These are phyloP conservation scores for Sindora glabra DNA, from an alignment of 306 rosid species.

Conservation along the genomic window DNA sequence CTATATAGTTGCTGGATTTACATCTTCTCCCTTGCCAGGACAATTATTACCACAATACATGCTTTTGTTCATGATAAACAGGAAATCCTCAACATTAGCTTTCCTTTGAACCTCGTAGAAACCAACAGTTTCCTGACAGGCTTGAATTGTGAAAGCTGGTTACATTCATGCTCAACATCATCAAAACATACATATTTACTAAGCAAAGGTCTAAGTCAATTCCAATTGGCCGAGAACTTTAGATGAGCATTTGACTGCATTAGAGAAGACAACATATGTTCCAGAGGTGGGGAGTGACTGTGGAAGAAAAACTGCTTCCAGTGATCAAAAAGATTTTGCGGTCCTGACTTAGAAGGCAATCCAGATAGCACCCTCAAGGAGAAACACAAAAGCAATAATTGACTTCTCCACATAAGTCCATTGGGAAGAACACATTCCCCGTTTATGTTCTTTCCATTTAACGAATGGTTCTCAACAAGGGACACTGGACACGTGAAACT, in stretches of 20 bases:
- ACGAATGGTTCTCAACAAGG: conserved; percentile 50
- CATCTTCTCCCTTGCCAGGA: background rate
- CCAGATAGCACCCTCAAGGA: conserved; percentile 35
- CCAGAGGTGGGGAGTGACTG: conserved; percentile 16
- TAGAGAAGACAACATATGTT: conserved; percentile 28
- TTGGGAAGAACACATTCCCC: conserved; percentile 26
- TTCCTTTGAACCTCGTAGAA: conserved; percentile 10
- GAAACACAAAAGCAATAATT: conserved; percentile 40
- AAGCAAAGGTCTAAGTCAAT: conserved; percentile 4
- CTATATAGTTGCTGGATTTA: background rate
- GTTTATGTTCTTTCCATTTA: conserved; percentile 9
- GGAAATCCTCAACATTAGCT: conserved; percentile 11
- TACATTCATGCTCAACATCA: conserved; percentile 9
- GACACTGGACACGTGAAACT: conserved; percentile 32
- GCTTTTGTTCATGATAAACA: conserved; percentile 2
- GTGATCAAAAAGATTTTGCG: conserved; percentile 14
- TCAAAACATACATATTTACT: background rate
- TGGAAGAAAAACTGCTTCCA: conserved; percentile 22
- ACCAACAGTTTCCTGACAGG: conserved; percentile 12
- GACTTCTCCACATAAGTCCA: conserved; percentile 39
- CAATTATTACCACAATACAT: background rate
- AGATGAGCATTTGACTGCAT: conserved; percentile 34
- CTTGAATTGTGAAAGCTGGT: conserved; percentile 12
- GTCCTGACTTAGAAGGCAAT: conserved; percentile 18
- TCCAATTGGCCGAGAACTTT: conserved; percentile 23